Percentiles rank a stretch among this genome's conserved stretches.
These are phyloP conservation scores for Exophiala calicioides DNA, from an alignment of 2,329 filamentous ascomycete species.

Conservation along the genomic window DNA sequence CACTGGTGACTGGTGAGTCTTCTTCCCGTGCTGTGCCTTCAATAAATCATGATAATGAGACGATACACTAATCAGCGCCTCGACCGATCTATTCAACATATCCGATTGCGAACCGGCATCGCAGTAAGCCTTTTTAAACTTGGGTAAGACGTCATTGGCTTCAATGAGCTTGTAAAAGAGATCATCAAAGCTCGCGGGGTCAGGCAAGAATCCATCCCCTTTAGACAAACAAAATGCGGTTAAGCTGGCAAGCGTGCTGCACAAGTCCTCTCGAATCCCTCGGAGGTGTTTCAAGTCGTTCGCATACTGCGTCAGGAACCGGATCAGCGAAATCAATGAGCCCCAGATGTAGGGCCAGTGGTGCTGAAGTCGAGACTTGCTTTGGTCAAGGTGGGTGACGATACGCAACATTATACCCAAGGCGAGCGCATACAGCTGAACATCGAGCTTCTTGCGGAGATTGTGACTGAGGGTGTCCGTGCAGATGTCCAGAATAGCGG, in stretches of 20 bases:
- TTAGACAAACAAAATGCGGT: slow-evolving; percentile 81
- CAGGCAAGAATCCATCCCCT: slow-evolving; percentile 88
- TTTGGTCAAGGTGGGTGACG: slow-evolving; percentile 79
- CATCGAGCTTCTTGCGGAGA: slow-evolving; percentile 78
- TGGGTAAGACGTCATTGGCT: slow-evolving; percentile 68
- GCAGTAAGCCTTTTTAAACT: slow-evolving; percentile 72
- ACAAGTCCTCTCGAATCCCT: slow-evolving; percentile 67
- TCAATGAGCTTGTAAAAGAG: slow-evolving; percentile 98
- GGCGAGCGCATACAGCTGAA: slow-evolving; percentile 77
- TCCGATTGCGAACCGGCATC: slow-evolving; percentile 32
- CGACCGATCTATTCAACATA: slow-evolving; percentile 64
- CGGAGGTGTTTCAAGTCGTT: slow-evolving; percentile 65
- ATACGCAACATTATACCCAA: slow-evolving; percentile 80
- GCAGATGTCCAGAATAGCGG: slow-evolving; percentile 80
- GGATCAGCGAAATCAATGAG: slow-evolving; percentile 79
- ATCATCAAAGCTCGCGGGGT: slow-evolving; percentile 86
- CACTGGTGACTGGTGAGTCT: slow-evolving; percentile 68
- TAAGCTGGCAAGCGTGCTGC: slow-evolving; percentile 77
- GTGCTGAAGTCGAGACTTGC: slow-evolving; percentile 77
- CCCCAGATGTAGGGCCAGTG: slow-evolving; percentile 97
- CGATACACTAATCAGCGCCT: slow-evolving; percentile 75
- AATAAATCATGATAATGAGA: slow-evolving; percentile 86
- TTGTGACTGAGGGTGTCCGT: slow-evolving; percentile 95
- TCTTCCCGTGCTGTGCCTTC: slow-evolving; percentile 48
- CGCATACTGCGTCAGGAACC: slow-evolving; percentile 86